These are phyloP conservation scores for Gaultheria prostrata DNA, from an alignment of 148 eudicot genomes.

Conservation along the genomic window DNA sequence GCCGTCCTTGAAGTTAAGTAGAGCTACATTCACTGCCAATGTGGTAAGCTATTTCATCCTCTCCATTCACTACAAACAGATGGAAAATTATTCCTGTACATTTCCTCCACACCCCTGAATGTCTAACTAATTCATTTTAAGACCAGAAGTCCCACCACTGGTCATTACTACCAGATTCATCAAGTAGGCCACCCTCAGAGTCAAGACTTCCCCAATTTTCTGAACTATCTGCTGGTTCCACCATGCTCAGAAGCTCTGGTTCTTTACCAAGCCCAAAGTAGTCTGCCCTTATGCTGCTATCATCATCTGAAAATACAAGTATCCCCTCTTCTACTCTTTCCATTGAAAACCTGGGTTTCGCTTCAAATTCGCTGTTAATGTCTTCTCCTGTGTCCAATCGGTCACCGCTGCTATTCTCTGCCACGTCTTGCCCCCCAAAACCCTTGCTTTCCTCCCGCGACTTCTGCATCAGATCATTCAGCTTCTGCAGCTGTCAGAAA, in stretches of 20 bases:
- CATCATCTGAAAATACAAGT: conserved; percentile 40
- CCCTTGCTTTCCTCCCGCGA: conserved; percentile 7
- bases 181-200: conserved; percentile 30
- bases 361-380: conserved; percentile 12
- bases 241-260: conserved; percentile 31
- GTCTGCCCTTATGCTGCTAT: conserved; percentile 35
- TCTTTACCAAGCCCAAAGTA: conserved; percentile 41
- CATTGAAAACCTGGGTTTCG: conserved; percentile 25
- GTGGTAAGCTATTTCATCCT: background rate
- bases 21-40: background rate
- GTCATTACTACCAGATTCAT: conserved; percentile 26
- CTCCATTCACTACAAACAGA: background rate
- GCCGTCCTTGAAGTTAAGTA: background rate
- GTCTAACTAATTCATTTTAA: conserved; percentile 10
- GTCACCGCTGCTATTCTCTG: background rate
- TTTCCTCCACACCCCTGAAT: background rate
- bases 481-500: conserved; percentile 47
- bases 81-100: conserved; percentile 17
- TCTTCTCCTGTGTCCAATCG: conserved; percentile 7
- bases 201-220: conserved; percentile 43
- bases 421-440: conserved; percentile 7
- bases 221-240: conserved; percentile 32
- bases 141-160: conserved; percentile 80
- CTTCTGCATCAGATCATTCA: conserved; percentile 34
- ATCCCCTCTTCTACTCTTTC: conserved; percentile 21